Conservation (phyloP, 495 filamentous ascomycete species). For the Talaromyces liani region DNA sequence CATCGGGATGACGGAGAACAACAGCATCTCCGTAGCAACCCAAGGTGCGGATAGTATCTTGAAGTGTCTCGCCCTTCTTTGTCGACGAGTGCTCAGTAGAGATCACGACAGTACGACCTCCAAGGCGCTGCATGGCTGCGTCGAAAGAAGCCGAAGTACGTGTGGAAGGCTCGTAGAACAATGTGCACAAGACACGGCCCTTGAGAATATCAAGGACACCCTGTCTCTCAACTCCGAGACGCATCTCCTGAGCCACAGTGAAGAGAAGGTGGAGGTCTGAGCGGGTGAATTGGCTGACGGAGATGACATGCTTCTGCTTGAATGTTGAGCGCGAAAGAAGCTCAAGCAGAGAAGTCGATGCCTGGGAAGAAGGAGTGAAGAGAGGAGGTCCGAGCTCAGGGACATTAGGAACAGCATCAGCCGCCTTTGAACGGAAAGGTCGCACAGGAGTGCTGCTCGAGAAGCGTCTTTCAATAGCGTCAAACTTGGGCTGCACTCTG, state of each 20-base stretch:
- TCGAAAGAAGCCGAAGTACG: constrained; percentile 95
- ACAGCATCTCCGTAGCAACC: constrained; percentile 91
- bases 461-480: constrained; percentile 38
- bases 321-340: constrained; percentile 75
- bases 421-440: constrained; percentile 19
- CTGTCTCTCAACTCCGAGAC: constrained; percentile 81
- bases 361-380: constrained; percentile 32
- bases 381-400: constrained; percentile 50
- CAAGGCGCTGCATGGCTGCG: constrained; percentile 94
- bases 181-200: constrained; percentile 74
- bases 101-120: constrained; percentile 73
- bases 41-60: constrained; percentile 89
- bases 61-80: constrained; percentile 86
- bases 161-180: constrained; percentile 98
- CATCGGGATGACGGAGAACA: constrained; percentile 84
- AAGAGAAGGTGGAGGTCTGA: constrained; percentile 87
- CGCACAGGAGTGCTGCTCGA: constrained; percentile 37
- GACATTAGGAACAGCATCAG: constrained; percentile 22
- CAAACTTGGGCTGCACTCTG: constrained; percentile 32
- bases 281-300: constrained; percentile 80
- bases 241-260: constrained; percentile 94
- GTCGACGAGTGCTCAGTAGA: constrained; percentile 73
- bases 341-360: constrained; percentile 54
- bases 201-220: constrained; percentile 82
- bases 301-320: constrained; percentile 78